These are phyloP conservation scores for Planoprotostelium fungivorum DNA, from an alignment of 78 protist species.

Conservation along the genomic window DNA sequence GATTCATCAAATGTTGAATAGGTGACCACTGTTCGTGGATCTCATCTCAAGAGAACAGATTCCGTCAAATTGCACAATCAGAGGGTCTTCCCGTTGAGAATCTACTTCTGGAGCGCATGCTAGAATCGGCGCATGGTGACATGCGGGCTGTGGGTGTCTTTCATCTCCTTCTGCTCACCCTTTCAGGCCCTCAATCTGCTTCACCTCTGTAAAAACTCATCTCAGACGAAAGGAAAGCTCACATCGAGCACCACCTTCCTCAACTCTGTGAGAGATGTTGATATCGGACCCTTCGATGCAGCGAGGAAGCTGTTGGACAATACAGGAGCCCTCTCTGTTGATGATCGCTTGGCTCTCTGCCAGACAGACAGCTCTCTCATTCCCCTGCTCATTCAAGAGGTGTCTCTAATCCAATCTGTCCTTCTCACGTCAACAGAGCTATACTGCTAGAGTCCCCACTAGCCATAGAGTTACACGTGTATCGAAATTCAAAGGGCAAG, in stretches of 20 bases:
- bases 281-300: constrained; percentile 21
- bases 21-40: background rate
- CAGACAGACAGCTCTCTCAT: constrained; percentile 37
- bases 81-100: constrained; percentile 3
- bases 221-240: background rate
- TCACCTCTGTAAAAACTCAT: background rate
- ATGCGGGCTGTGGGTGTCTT: constrained; percentile 20
- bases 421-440: background rate
- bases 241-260: background rate
- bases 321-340: background rate
- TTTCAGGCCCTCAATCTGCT: background rate
- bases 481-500: background rate
- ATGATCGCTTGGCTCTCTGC: constrained; percentile 18
- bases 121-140: constrained; percentile 18
- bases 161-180: constrained; percentile 18
- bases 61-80: constrained; percentile 34
- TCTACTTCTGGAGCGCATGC: constrained; percentile 13
- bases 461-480: background rate
- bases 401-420: background rate
- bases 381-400: constrained; percentile 57
- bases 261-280: constrained; percentile 34
- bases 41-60: background rate
- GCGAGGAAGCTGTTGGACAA: background rate
- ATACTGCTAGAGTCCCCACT: background rate
- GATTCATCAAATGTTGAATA: background rate